Conservation (phyloP, 257 asterid genomes). For the Leptodermis oblonga region DNA sequence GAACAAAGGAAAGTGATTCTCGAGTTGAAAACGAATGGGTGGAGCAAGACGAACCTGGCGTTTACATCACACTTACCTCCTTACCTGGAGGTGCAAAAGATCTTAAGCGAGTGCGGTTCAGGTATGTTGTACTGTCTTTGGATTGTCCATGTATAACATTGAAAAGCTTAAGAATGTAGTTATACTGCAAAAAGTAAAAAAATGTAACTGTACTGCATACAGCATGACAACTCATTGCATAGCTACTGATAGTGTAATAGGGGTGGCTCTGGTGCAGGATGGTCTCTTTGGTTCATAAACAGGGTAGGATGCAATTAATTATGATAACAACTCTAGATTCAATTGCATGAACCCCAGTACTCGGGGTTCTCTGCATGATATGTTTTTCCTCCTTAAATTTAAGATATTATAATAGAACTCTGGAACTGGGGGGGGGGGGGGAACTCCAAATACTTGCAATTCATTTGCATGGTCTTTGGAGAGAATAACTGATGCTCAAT, state of each 20-base stretch:
- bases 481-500: neutral
- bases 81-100: slow-evolving; percentile 89
- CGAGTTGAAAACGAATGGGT: slow-evolving; percentile 89
- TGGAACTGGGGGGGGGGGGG: neutral
- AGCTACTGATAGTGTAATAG: neutral
- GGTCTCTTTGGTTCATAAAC: neutral
- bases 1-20: slow-evolving; percentile 62
- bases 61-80: slow-evolving; percentile 89
- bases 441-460: neutral
- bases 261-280: neutral
- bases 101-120: slow-evolving; percentile 96
- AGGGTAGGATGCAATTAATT: neutral
- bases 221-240: neutral
- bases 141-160: neutral
- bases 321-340: neutral
- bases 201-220: neutral
- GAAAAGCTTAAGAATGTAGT: neutral
- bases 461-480: neutral
- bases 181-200: too few relatives aligned
- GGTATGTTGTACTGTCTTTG: slow-evolving; percentile 44
- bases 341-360: too few relatives aligned
- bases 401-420: neutral
- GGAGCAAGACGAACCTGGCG: slow-evolving; percentile 98
- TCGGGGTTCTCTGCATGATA: neutral
- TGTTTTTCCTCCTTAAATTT: neutral